Evolutionary conservation across 2,329 filamentous ascomycete species (phyloP), one percentile per base, ranked within the genome.

Genomic region (Cladorrhinum sp.): DNA sequence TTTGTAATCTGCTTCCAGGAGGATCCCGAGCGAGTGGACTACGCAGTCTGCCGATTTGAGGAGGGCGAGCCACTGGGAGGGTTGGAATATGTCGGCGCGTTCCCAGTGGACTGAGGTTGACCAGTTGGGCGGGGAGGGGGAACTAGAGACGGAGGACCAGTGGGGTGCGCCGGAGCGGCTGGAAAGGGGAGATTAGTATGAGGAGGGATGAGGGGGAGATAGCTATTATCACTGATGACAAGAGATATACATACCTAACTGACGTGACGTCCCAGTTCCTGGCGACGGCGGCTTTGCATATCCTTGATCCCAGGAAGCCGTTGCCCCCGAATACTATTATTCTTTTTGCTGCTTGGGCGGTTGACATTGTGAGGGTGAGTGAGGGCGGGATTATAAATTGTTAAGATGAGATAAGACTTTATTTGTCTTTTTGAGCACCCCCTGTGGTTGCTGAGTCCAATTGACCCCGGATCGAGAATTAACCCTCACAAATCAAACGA

Each of bases 1-100:
- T 77, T 99, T 99, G 85, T 99, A 99, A 79, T 99, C 95, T 55
- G 93, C 92, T 79, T 99, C 95, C 9, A 99, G 85, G 18, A 99
- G 82, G 69, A 99, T 97, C 9, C 95, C 95, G 89, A 98, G 93
- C 71, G 84, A 92, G 80, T 99, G 95, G 52, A 99, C 89, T 24
- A 98, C 93, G 60, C 87, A 93, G 73, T 92, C 86, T 63, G 92
- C 91, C 60, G 84, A 86, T 67, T 86, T 83, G 64, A 99, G 85
- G 53, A 94, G 84, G 0, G 88, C 79, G 8, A 84, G 85, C 77
- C 97, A 99, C 18, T 90, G 90, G 0, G 84, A 79, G 0, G 95
- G 94, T 62, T 89, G 85, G 64, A 99, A 85, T 67, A 98, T 88
- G 76, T 98, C 91, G 70, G 89, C 94, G 66, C 88, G 88, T 68